These are phyloP conservation scores for Lachnellula subtilissima DNA, from an alignment of 2,329 filamentous ascomycete genomes.

Conservation along the genomic window DNA sequence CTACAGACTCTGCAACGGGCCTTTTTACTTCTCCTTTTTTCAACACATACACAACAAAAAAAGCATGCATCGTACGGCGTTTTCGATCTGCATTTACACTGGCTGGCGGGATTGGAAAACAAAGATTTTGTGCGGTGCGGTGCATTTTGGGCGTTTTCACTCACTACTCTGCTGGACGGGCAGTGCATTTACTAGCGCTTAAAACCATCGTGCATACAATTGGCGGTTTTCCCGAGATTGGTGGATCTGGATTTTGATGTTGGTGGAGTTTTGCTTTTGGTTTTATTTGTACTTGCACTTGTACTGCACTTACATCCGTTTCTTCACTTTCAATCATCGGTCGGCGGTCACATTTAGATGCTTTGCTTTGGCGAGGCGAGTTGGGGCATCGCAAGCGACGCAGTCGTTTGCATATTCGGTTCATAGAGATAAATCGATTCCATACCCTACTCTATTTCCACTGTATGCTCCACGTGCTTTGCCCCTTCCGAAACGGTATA, in stretches of 20 bases:
- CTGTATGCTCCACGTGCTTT: conserved; percentile 39
- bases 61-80: too few relatives aligned
- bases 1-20: too few relatives aligned
- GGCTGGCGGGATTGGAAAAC: too few relatives aligned
- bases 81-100: too few relatives aligned
- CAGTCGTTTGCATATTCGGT: background rate
- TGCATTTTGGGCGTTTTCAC: background rate
- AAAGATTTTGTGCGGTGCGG: too few relatives aligned
- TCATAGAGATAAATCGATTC: background rate
- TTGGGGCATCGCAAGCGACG: background rate
- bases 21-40: too few relatives aligned
- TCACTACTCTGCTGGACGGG: background rate
- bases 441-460: conserved; percentile 30
- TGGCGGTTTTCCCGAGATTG: background rate
- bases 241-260: background rate
- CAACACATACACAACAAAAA: too few relatives aligned
- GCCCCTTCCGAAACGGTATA: conserved; percentile 19
- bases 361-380: background rate
- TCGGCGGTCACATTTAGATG: too few relatives aligned
- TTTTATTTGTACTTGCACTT: too few relatives aligned
- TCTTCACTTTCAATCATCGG: background rate
- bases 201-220: background rate
- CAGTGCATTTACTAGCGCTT: background rate
- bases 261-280: too few relatives aligned
- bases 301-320: background rate